Evolutionary conservation across 768 basidiomycete species (phyloP), one percentile per base, ranked within the genome.

Genomic region (Boletus pseudopeckii): DNA sequence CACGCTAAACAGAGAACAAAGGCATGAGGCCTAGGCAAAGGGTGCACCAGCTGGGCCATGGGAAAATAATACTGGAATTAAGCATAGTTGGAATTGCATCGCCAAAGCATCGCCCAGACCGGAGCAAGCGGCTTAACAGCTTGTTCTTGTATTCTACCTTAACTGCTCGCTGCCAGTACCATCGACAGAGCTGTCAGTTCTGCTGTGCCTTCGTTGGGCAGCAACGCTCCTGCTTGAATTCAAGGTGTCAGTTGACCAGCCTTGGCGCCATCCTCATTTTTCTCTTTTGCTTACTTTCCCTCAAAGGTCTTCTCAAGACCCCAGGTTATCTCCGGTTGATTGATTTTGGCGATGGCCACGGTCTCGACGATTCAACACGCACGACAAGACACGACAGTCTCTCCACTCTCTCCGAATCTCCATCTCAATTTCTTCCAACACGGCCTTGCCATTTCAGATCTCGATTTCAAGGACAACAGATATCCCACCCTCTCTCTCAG

Each of bases 391-490:
- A 65, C 70, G 32, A 60, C 74, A 9, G 49, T 64, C 24, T 33
- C 69, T 20, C 57, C 67, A n/a, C 54, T 71, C 55, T 55, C 75
- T 22, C 56, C 72, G 44, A 67, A 69, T 60, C 55, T 72, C 40
- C 71, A 67, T 61, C 63, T 76, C 54, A 69, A 66, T 52, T 67
- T 78, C 56, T 84, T 83, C 70, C 73, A 83, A 47, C 77, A 75
- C 62, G 71, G 77, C 39, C 75, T 86, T 54, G 64, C 74, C 38
- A 76, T 84, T 67, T 73, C 79, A 52, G 85, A 85, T 53, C 75
- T 82, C 57, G 82, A 84, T 69, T 78, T 82, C 67, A 75, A 77
- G 62, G 86, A 86, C 73, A 80, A 79, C 64, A 76, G 85, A 64
- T 85, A 86, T 59, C 73, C 79, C 17, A 52, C 73, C 45, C 62